Evolutionary conservation across 306 rosid species (phyloP).

Genomic region (Casuarina glauca): DNA sequence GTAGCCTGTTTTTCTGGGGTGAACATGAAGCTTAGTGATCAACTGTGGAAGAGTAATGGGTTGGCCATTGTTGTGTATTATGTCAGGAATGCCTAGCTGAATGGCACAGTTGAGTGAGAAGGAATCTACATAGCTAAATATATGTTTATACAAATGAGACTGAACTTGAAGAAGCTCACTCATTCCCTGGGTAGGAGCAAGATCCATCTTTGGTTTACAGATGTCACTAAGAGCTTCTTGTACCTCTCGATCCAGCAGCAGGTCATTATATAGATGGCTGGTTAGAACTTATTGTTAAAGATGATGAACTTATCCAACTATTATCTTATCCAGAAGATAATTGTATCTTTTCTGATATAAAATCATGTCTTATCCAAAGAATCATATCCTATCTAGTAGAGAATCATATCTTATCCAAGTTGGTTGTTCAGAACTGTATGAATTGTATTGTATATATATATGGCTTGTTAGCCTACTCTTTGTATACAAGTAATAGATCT

Average conservation of each 20-base stretch:
- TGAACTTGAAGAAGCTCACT: constrained; percentile 22
- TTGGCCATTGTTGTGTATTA: constrained; percentile 35
- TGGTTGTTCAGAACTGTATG: no score
- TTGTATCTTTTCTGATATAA: no score
- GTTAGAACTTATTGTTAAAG: no score
- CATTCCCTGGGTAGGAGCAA: neutral
- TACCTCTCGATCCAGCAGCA: neutral
- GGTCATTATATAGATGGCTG: neutral
- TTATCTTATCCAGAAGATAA: no score
- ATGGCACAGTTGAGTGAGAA: constrained; percentile 47
- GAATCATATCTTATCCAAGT: no score
- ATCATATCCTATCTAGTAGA: no score
- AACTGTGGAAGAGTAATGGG: constrained; percentile 44
- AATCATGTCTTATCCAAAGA: no score
- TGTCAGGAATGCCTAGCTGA: constrained; percentile 33
- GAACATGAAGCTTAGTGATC: constrained; percentile 40
- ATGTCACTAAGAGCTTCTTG: neutral
- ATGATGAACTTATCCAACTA: no score
- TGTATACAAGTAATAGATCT: no score
- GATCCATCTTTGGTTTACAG: neutral
- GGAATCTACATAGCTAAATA: constrained; percentile 29
- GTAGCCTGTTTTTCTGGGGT: constrained; percentile 16
- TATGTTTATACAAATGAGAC: constrained; percentile 33
- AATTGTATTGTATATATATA: no score
- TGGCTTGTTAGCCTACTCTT: no score